Evolutionary conservation across 2,329 filamentous ascomycete species (phyloP), one percentile per base, ranked within the genome.

Genomic region (Chrysoporthe puriensis): DNA sequence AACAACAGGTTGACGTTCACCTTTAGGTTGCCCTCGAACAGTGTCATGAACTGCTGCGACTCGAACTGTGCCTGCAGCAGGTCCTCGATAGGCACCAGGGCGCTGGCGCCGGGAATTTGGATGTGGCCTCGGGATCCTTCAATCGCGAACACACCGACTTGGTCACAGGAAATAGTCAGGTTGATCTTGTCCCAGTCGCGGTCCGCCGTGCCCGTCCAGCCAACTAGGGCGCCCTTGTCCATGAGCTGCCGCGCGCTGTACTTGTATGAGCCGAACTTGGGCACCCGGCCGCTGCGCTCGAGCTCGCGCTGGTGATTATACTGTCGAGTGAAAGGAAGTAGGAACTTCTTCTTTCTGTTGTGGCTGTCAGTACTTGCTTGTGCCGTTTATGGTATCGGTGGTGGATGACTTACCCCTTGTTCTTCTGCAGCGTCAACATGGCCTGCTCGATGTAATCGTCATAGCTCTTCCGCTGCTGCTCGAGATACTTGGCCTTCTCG

Each of bases 391-490:
- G 50, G 42, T 50, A 43, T 62, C 62, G 43, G 18, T 21, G 54
- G 56, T n/a, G 60, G 66, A 44, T 50, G 60, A 79, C 86, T 77
- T 85, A 90, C 87, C 91, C 94, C 81, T 97, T 97, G 79, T 97
- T 97, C 81, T 92, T 97, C 79, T 98, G 96, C 68, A 99, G 84
- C 4, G 96, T 99, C 69, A 94, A 86, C 93, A 99, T 97, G 61
- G 96, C 95, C 79, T 97, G 94, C 81, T 99, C 96, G 76, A 99
- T 97, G 80, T 99, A 99, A 81, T 99, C 94, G 77, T 99, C 97
- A 81, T 99, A 99, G 72, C 91, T 96, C 84, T 97, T 97, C 69
- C 97, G 88, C 80, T 99, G 96, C 73, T 94, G 91, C 76, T 99
- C 96, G 11, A 99, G 86, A 80, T 96, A 99, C 72, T 89, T 88